A percentile compares a stretch with the other conserved stretches of the same genome.
Conservation (phyloP, 805 yeast species). For the Starmerella scarabaei region DNA sequence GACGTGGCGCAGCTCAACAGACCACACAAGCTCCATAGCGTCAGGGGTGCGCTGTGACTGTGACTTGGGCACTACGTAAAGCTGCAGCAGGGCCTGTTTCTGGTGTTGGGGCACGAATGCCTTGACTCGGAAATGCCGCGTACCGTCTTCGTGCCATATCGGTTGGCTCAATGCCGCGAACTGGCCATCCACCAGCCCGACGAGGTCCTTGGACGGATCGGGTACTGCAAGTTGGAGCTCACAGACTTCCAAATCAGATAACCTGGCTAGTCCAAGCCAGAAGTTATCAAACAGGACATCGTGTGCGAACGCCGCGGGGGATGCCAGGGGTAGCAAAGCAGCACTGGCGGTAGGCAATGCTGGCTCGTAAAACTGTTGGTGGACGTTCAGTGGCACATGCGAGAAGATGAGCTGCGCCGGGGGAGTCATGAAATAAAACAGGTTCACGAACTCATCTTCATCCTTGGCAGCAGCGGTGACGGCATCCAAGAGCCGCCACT, state of each 20-base stretch:
- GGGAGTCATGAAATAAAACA: constrained; percentile 62
- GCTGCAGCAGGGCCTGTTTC: constrained; percentile 55
- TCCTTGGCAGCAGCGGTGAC: constrained; percentile 43
- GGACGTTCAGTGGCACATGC: constrained; percentile 69
- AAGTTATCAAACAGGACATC: constrained; percentile 49
- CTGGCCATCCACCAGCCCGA: constrained; percentile 36
- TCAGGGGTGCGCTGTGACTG: constrained; percentile 6
- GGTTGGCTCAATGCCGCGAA: constrained; percentile 58
- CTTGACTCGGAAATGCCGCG: constrained; percentile 62
- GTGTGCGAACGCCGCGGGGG: constrained; percentile 61
- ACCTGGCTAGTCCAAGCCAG: constrained; percentile 61
- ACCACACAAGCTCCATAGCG: constrained; percentile 55
- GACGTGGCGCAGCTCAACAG: constrained; percentile 60
- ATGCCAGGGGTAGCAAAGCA: constrained; percentile 70
- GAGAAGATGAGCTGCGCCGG: constrained; percentile 70
- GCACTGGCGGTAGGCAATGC: constrained; percentile 69
- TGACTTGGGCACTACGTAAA: constrained; percentile 35
- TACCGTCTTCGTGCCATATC: constrained; percentile 43
- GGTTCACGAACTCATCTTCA: constrained; percentile 29
- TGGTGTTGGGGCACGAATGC: constrained; percentile 64
- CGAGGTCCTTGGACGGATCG: constrained; percentile 47
- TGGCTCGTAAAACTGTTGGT: constrained; percentile 72
- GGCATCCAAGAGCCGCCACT: constrained; percentile 71
- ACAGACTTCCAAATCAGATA: constrained; percentile 62
- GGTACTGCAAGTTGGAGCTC: constrained; percentile 71